Evolutionary conservation across 2,329 filamentous ascomycete genomes (phyloP).

Genomic region (Massarina eburnea): DNA sequence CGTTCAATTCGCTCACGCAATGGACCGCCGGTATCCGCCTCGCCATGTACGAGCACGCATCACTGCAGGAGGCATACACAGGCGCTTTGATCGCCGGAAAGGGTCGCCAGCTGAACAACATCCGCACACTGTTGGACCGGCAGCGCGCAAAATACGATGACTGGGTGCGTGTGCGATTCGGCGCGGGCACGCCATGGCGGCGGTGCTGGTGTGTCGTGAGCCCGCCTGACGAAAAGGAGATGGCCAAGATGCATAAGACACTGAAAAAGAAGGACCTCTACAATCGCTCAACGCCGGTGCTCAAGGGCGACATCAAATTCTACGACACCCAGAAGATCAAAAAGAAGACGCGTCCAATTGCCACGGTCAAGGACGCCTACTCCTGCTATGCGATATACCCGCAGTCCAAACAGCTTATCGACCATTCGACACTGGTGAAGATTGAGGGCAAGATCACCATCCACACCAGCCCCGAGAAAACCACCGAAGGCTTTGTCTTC

Average conservation of each 20-base stretch:
- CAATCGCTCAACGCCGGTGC: slow-evolving; percentile 67
- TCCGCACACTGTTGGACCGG: slow-evolving; percentile 83
- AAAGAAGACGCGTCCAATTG: slow-evolving; percentile 88
- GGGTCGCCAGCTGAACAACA: slow-evolving; percentile 85
- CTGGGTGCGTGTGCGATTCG: slow-evolving; percentile 94
- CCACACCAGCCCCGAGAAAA: slow-evolving; percentile 74
- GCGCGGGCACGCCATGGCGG: slow-evolving; percentile 92
- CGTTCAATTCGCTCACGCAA: slow-evolving; percentile 86
- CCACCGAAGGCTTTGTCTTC: slow-evolving; percentile 92
- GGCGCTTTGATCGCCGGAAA: slow-evolving; percentile 94
- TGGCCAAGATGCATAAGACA: slow-evolving; percentile 78
- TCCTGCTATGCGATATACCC: slow-evolving; percentile 95
- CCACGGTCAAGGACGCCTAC: slow-evolving; percentile 86
- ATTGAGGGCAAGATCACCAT: slow-evolving; percentile 89
- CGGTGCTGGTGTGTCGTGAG: slow-evolving; percentile 95
- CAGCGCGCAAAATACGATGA: slow-evolving; percentile 77
- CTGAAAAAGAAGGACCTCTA: slow-evolving; percentile 86
- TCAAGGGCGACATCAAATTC: slow-evolving; percentile 92
- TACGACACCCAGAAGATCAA: slow-evolving; percentile 89
- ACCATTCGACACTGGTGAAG: slow-evolving; percentile 91
- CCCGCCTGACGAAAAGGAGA: slow-evolving; percentile 92
- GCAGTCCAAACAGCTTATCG: slow-evolving; percentile 88
- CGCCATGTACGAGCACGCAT: slow-evolving; percentile 90
- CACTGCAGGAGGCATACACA: slow-evolving; percentile 93
- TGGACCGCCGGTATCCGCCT: slow-evolving; percentile 95